Conservation (phyloP, 2,329 filamentous ascomycete genomes). For the Neonectria coccinea region DNA sequence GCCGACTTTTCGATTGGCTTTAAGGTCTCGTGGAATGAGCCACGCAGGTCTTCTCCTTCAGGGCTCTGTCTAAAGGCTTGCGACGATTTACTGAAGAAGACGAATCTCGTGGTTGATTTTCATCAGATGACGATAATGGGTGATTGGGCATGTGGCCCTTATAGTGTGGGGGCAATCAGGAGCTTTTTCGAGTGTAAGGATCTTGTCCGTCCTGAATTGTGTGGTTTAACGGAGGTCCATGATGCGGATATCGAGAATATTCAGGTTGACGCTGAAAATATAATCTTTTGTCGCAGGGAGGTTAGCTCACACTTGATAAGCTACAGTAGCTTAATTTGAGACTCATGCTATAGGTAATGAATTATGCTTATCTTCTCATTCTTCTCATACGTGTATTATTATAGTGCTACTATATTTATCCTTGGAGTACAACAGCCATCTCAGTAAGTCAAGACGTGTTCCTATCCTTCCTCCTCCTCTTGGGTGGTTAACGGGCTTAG, state of each 20-base stretch:
- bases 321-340: too few species aligned
- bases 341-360: too few species aligned
- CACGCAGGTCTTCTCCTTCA: constrained; percentile 10
- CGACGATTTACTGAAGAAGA: constrained; percentile 17
- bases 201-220: constrained; percentile 5
- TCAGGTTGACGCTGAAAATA: constrained; percentile 16
- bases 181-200: constrained; percentile 20
- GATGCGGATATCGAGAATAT: constrained; percentile 19
- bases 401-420: too few species aligned
- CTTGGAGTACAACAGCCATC: background rate
- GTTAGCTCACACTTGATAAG: too few species aligned
- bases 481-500: background rate
- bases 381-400: too few species aligned
- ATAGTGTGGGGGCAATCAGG: constrained; percentile 21
- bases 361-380: too few species aligned
- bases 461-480: background rate
- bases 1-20: constrained; percentile 26
- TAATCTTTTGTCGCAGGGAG: background rate
- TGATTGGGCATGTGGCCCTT: constrained; percentile 27
- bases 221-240: constrained; percentile 11
- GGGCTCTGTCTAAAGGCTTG: constrained; percentile 14
- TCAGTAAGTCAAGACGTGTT: background rate
- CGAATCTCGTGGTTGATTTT: constrained; percentile 30
- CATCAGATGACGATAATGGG: constrained; percentile 6
- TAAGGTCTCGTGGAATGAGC: constrained; percentile 25